Base-by-base conservation (phyloP, 495 filamentous ascomycete genomes). In the Podospora anserina region DNA sequence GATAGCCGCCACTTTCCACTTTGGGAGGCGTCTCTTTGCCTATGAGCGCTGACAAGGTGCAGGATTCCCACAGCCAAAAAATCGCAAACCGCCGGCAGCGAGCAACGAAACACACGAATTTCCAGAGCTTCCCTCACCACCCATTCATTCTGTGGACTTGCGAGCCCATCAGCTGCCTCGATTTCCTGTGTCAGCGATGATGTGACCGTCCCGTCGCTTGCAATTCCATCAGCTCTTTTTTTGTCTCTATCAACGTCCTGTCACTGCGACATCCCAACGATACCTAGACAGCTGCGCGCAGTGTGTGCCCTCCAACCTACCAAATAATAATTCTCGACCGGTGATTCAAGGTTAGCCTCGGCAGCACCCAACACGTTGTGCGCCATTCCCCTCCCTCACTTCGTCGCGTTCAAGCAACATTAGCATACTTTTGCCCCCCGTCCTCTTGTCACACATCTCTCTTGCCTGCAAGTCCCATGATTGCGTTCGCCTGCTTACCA, bases 131-230 rank as follows among this genome's bases (percentile, higher is more conserved):
- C 4, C 59, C 26, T 27, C 16, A 63, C 61, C 55, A 67, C 18
- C 30, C 30, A 68, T 20, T 20, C 30, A 68, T 32, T 32, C 61
- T n/a, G 32, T 64, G 26, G 23, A 18, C 28, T 58, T 68, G 68
- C 58, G 9, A 58, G 44, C 61, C 64, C 56, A 62, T 64, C 68
- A 61, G 61, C 65, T 58, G 57, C 66, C 34, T 30, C 55, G 16
- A 60, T 18, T 27, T 15, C 23, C 23, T 57, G 32, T 59, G 3
- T 68, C 61, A 72, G 69, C 75, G 72, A 78, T 78, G 70, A 78
- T 77, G 77, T 78, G 77, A 78, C 74, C 65, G 55, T 66, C 54
- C 58, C 62, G 20, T 64, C 70, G 62, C 69, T 60, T 65, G 53
- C 56, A 69, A 68, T 32, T 39, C 67, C 32, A 57, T 64, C 65